Conservation (phyloP, 257 asterid species). For the Solanum boliviense region DNA sequence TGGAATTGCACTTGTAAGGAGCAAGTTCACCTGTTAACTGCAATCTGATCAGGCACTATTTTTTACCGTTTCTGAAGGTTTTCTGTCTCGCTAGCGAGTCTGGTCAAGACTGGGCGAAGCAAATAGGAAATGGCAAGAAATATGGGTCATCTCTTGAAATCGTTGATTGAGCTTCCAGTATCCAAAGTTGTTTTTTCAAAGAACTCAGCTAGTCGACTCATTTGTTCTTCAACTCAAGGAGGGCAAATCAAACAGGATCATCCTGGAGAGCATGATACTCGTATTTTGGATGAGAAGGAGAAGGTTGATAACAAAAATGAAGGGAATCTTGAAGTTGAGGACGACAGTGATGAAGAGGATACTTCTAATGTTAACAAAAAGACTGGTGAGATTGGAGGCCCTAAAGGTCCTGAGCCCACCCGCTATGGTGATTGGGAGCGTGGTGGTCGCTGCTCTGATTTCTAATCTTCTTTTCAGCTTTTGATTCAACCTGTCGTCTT, state of each 20-base stretch:
- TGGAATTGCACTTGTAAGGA: not conserved
- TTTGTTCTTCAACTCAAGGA: slow-evolving; percentile 38
- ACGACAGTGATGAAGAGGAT: slow-evolving; percentile 10
- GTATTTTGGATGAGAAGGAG: slow-evolving; percentile 10
- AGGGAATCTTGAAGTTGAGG: slow-evolving; percentile 8
- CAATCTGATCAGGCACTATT: not conserved
- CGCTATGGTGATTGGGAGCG: slow-evolving; percentile 91
- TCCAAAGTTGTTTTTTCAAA: not conserved
- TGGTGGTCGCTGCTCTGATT: slow-evolving; percentile 80
- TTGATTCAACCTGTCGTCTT: not conserved
- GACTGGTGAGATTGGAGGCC: slow-evolving; percentile 77
- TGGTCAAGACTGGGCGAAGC: not conserved
- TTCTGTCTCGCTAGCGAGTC: not conserved
- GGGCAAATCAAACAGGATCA: slow-evolving; percentile 12
- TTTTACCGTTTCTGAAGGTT: not conserved
- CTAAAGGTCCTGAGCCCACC: slow-evolving; percentile 88
- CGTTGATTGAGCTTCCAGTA: slow-evolving; percentile 22
- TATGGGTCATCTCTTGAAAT: slow-evolving; percentile 25
- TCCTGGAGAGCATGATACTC: not conserved
- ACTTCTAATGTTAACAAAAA: slow-evolving; percentile 24
- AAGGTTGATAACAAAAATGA: slow-evolving; percentile 11
- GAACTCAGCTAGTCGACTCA: slow-evolving; percentile 22
- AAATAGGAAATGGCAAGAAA: slow-evolving; percentile 40
- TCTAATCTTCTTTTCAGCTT: slow-evolving; percentile 21
- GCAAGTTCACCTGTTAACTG: not conserved